Evolutionary conservation across 2,329 filamentous ascomycete species (phyloP), one percentile per base, ranked within the genome.

Genomic region (Drechslera avenae): DNA sequence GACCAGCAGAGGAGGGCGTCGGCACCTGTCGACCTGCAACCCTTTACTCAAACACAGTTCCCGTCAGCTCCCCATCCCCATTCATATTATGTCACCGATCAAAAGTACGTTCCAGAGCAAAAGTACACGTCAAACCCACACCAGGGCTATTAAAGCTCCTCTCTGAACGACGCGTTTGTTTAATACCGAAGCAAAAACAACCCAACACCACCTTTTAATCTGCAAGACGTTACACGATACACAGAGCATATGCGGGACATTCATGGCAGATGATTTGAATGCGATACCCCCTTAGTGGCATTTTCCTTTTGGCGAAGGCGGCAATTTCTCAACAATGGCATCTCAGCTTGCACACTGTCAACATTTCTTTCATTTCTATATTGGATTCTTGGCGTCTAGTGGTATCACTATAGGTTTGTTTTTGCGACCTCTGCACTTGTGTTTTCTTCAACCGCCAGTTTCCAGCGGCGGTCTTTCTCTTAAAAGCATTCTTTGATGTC

Each of bases 1-100:
- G 62, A 70, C 37, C 44, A 57, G n/a, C 59, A 64, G 21, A 63
- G 69, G 41, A 57, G 69, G 35, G 56, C 68, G 17, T 73, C 69
- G 10, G 67, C 68, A 34, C 68, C 68, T 7, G 57, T 73, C 13
- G 49, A 63, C 12, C 41, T 69, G 35, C 67, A 67, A 41, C 40
- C 59, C 1, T 69, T 69, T 39, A 44, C 46, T 30, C 65, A 64
- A 23, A 26, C 59, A 3, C 53, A 59, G 6, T 69, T 68, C 34
- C 57, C 56, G 16, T 41, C 59, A n/a, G 57, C 56, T 17, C 59
- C 62, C 30, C 62, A 66, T 28, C 56, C 63, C 37, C 59, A 59
- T 14, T 53, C 64, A 5, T 71, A 70, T 50, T 72, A 71, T 36
- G 60, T 68, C 9, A 49, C 63, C 13, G 69, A 72, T 17, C 51